Conservation (phyloP, 306 rosid species). For the Gynostemma pentaphyllum region DNA sequence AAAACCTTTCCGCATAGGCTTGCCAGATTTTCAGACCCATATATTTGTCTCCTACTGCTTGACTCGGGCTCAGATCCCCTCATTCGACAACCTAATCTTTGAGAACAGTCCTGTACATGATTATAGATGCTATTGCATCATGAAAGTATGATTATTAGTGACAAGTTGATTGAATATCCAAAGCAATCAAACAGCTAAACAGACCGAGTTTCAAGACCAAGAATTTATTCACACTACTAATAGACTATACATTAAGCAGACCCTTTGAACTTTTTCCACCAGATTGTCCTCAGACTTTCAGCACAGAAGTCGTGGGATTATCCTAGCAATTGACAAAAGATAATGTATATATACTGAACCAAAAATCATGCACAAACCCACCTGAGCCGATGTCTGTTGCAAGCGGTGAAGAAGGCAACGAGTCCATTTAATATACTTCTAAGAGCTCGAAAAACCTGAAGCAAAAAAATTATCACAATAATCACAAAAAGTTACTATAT, state of each 20-base stretch:
- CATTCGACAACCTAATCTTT: constrained; percentile 29
- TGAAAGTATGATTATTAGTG: constrained; percentile 4
- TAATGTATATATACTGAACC: neutral
- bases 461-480: neutral
- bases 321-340: neutral
- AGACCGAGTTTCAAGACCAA: neutral
- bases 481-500: neutral
- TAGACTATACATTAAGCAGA: neutral
- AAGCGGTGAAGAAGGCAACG: constrained; percentile 76
- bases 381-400: constrained; percentile 98
- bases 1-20: constrained; percentile 13
- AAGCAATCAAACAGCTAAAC: neutral
- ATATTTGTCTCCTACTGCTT: constrained; percentile 15
- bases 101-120: constrained; percentile 47
- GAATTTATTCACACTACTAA: neutral
- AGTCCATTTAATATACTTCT: constrained; percentile 77
- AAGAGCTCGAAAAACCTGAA: constrained; percentile 83
- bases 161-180: neutral
- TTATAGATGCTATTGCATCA: constrained; percentile 65
- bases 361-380: constrained; percentile 18
- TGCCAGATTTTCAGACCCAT: constrained; percentile 20
- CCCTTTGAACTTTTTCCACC: neutral
- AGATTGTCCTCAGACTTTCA: neutral
- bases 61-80: constrained; percentile 28
- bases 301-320: neutral